Evolutionary conservation across 1,284 basidiomycete genomes (phyloP).

Genomic region (Termitomyces sp.): DNA sequence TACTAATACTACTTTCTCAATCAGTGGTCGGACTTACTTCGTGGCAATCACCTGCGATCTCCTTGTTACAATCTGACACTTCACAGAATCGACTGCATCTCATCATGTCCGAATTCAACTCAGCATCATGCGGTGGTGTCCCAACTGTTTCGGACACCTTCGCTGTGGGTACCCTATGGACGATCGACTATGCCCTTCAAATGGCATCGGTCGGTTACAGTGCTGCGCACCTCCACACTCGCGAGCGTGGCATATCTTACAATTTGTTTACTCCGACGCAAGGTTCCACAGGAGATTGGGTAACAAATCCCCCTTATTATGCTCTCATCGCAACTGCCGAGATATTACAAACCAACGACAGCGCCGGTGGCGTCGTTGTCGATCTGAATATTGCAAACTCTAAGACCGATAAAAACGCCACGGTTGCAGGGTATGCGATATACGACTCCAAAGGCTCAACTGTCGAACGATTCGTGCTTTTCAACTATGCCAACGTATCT

Average conservation of each 20-base stretch:
- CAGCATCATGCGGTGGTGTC: conserved; percentile 59
- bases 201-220: conserved; percentile 44
- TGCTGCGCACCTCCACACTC: conserved; percentile 45
- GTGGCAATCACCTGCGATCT: conserved; percentile 41
- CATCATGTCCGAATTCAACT: conserved; percentile 64
- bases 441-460: conserved; percentile 40
- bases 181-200: conserved; percentile 47
- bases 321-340: conserved; percentile 52
- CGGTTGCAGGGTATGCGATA: conserved; percentile 53
- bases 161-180: conserved; percentile 58
- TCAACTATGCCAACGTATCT: conserved; percentile 51
- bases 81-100: conserved; percentile 28
- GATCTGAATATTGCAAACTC: conserved; percentile 45
- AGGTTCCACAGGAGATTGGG: conserved; percentile 38
- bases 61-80: conserved; percentile 22
- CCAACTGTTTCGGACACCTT: conserved; percentile 53
- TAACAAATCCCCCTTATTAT: conserved; percentile 51
- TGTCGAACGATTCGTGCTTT: conserved; percentile 44
- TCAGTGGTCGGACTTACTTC: conserved; percentile 33
- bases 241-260: conserved; percentile 45
- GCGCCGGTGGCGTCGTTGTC: conserved; percentile 43
- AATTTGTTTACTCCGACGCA: conserved; percentile 44
- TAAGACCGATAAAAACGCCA: conserved; percentile 29
- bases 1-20: not conserved
- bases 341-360: conserved; percentile 39